These are phyloP conservation scores for Clitopilus hobsonii DNA, from an alignment of 768 basidiomycete species.

Conservation along the genomic window DNA sequence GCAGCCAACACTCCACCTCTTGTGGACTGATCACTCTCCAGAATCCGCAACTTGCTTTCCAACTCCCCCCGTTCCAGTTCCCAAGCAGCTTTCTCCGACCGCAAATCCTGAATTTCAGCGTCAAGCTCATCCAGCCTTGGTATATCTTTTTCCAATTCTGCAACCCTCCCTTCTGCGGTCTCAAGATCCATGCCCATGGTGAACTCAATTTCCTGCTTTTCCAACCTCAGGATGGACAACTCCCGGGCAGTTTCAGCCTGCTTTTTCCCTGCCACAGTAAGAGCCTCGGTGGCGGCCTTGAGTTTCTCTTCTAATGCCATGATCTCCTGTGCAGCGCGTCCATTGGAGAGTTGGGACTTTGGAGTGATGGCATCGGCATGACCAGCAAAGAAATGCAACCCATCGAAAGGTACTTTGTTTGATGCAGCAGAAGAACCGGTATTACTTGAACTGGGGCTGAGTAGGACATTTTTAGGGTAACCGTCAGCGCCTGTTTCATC, in stretches of 20 bases:
- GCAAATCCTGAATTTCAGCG: slow-evolving; percentile 39
- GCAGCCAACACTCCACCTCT: slow-evolving; percentile 35
- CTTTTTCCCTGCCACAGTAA: slow-evolving; percentile 55
- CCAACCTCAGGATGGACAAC: slow-evolving; percentile 53
- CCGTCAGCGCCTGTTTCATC: slow-evolving; percentile 54
- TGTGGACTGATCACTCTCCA: slow-evolving; percentile 25
- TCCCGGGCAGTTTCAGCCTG: slow-evolving; percentile 61
- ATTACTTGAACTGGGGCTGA: slow-evolving; percentile 45
- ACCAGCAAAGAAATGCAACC: slow-evolving; percentile 82
- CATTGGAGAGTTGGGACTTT: slow-evolving; percentile 33
- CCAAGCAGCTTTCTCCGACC: slow-evolving; percentile 48
- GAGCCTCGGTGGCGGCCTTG: slow-evolving; percentile 52
- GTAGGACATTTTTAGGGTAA: slow-evolving; percentile 43
- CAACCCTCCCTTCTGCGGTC: slow-evolving; percentile 60
- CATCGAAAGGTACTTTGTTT: slow-evolving; percentile 64
- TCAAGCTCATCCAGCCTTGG: slow-evolving; percentile 46
- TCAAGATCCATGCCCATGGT: slow-evolving; percentile 62
- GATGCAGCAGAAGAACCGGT: slow-evolving; percentile 38
- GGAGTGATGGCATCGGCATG: slow-evolving; percentile 68
- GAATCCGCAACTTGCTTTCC: slow-evolving; percentile 34
- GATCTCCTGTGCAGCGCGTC: slow-evolving; percentile 40
- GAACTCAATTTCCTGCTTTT: slow-evolving; percentile 68
- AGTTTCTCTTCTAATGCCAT: slow-evolving; percentile 60
- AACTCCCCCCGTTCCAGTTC: slow-evolving; percentile 40
- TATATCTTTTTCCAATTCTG: slow-evolving; percentile 50